Evolutionary conservation across 441 rosid species (phyloP), one percentile per base, ranked within the genome.

Genomic region (Gossypium trilobum): DNA sequence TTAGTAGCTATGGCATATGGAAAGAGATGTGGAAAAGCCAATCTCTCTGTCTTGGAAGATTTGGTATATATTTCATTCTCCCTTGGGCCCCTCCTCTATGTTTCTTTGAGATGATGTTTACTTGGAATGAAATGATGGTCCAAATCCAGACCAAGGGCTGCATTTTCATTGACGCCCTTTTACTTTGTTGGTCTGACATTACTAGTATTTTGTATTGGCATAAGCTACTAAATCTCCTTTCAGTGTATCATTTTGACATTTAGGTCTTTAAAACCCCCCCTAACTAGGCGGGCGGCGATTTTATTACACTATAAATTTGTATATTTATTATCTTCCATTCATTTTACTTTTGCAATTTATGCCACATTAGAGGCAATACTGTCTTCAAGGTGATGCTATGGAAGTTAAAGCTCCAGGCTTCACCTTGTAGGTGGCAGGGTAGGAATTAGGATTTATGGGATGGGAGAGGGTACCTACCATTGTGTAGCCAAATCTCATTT

Each of bases 21-120:
- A 73, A 90, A 84, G 89, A 88, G 93, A 81, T 84, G 95, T 64
- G 94, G 88, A 70, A 91, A 87, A 81, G 83, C 82, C 78, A 92
- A 90, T 86, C 85, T 92, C 75, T 83, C 91, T 14, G 76, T 89
- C 73, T 80, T 94, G 78, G 89, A 88, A 79, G 85, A 77, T 77
- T 80, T 94, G 97, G 97, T 94, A 88, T 69, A 70, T 82, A 48
- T 54, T 72, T 11, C 48, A 17, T 14, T 60, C 52, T 50, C 75
- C 64, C 10, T 2, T 36, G 4, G 19, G 7, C 3, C 1, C 13
- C 71, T 23, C 2, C 22, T 27, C 66, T 54, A 73, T 48, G 5
- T 13, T 20, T 9, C 33, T 39, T 17, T 33, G 17, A 22, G 3
- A 23, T 17, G 58, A 33, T 6, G 60, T 17, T 27, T 68, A 48